Conservation (phyloP, 371 early-diverging fungal genomes). For the Nosema muscidifuracis region DNA sequence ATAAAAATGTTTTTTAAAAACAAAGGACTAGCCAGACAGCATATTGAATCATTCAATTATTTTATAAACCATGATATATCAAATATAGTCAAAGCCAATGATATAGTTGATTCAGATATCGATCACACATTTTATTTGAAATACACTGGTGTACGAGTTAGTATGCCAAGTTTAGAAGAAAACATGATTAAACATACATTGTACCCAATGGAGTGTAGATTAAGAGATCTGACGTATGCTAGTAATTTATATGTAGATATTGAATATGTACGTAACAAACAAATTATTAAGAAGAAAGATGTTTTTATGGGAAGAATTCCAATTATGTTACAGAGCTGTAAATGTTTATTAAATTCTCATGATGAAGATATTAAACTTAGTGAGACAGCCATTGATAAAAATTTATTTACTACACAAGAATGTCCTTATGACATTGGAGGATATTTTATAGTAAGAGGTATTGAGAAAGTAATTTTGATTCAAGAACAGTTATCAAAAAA, state of each 20-base stretch:
- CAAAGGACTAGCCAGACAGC: slow-evolving; percentile 97
- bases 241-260: slow-evolving; percentile 89
- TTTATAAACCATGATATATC: slow-evolving; percentile 88
- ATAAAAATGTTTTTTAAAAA: slow-evolving; percentile 88
- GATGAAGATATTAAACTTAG: slow-evolving; percentile 6
- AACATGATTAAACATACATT: slow-evolving; percentile 63
- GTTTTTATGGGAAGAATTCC: slow-evolving; percentile 91
- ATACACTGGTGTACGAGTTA: slow-evolving; percentile 63
- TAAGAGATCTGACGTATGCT: slow-evolving; percentile 93
- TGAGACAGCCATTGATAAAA: neutral
- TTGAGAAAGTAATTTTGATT: slow-evolving; percentile 95
- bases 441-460: slow-evolving; percentile 95
- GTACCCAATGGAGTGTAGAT: slow-evolving; percentile 95
- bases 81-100: slow-evolving; percentile 85
- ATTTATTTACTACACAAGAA: slow-evolving; percentile 68
- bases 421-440: slow-evolving; percentile 98
- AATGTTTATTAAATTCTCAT: slow-evolving; percentile 69
- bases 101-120: slow-evolving; percentile 87
- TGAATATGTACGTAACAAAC: slow-evolving; percentile 81
- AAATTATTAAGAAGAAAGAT: slow-evolving; percentile 73
- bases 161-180: slow-evolving; percentile 66
- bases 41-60: slow-evolving; percentile 97
- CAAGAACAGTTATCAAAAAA: slow-evolving; percentile 99
- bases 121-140: slow-evolving; percentile 91
- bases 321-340: slow-evolving; percentile 86